These are phyloP conservation scores for Tolypocladium amazonense DNA, from an alignment of 2,329 filamentous ascomycete species.

Conservation along the genomic window DNA sequence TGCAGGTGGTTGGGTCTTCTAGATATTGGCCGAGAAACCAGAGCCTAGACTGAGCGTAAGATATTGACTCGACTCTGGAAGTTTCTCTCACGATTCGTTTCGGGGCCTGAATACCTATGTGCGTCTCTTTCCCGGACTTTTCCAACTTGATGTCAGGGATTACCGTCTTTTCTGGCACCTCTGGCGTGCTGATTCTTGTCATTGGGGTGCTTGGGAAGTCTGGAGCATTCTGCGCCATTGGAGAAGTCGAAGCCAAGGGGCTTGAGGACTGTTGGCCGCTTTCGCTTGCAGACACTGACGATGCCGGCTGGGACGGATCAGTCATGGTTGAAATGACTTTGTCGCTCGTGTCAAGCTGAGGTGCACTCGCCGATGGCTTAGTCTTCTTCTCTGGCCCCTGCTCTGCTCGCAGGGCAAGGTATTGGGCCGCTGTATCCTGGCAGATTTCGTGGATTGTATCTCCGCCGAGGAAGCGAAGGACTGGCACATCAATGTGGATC, in stretches of 20 bases:
- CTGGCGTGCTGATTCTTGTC: neutral
- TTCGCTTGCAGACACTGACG: neutral
- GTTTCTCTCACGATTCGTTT: neutral
- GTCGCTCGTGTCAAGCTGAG: neutral
- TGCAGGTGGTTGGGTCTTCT: constrained; percentile 7
- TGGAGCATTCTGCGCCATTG: neutral
- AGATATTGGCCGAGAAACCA: constrained; percentile 1
- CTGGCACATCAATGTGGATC: constrained; percentile 30
- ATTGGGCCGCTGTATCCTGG: neutral
- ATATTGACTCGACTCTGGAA: neutral
- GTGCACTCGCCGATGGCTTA: neutral
- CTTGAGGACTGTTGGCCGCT: neutral
- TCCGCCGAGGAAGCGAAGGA: constrained; percentile 25
- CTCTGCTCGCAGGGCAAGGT: neutral
- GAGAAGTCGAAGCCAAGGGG: neutral
- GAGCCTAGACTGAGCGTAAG: neutral
- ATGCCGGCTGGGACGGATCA: neutral
- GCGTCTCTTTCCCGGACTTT: neutral
- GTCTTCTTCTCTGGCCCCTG: neutral
- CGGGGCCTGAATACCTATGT: neutral
- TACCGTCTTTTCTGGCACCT: neutral
- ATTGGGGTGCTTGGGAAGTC: neutral
- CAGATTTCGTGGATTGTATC: neutral
- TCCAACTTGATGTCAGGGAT: neutral
- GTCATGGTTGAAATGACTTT: neutral